Conservation (phyloP, 2,329 filamentous ascomycete species). For the Teratosphaeria zuluensis region DNA sequence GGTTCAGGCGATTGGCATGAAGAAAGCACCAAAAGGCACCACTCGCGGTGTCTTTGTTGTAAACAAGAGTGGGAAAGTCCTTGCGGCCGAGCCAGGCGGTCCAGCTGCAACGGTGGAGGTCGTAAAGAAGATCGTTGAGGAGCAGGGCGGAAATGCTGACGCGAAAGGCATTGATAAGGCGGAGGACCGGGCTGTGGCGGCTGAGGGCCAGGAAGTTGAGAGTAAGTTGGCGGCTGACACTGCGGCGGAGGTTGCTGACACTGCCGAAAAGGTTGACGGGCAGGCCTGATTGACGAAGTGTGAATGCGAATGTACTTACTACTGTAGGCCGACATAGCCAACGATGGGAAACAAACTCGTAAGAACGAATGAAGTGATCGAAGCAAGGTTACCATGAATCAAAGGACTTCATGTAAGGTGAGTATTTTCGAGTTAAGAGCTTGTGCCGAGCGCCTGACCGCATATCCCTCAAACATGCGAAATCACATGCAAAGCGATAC, state of each 20-base stretch:
- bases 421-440: background rate
- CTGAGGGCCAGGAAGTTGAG: conserved; percentile 21
- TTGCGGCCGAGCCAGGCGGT: conserved; percentile 63
- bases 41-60: conserved; percentile 81
- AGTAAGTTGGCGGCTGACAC: conserved; percentile 26
- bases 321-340: background rate
- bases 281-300: background rate
- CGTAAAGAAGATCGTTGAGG: conserved; percentile 60
- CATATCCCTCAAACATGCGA: background rate
- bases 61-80: conserved; percentile 56
- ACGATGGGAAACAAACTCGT: background rate
- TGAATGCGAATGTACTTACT: background rate
- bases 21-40: conserved; percentile 73
- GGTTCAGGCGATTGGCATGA: conserved; percentile 79
- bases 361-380: background rate
- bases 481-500: background rate
- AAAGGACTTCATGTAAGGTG: no score
- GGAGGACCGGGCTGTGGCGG: conserved; percentile 20
- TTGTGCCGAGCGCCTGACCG: background rate
- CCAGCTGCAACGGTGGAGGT: conserved; percentile 69
- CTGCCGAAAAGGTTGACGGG: conserved; percentile 27
- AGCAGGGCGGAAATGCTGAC: conserved; percentile 25
- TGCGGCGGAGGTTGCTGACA: conserved; percentile 38
- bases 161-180: conserved; percentile 25
- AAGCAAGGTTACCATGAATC: no score